These are phyloP conservation scores for Magnolia sinica DNA, from an alignment of 164 flowering plant species.

Conservation along the genomic window DNA sequence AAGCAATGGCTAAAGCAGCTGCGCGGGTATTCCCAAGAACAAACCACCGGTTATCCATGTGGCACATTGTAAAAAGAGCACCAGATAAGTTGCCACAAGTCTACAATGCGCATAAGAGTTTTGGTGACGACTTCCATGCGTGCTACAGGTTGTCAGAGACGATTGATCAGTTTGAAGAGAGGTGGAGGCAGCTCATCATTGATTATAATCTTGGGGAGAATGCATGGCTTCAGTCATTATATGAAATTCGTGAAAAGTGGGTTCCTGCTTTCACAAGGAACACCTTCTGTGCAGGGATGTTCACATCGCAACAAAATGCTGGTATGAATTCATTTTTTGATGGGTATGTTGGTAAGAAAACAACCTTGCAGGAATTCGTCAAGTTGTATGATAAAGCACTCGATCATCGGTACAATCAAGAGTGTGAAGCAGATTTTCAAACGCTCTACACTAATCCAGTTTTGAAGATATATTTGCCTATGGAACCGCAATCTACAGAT, in stretches of 20 bases:
- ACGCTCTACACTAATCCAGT: conserved; percentile 7
- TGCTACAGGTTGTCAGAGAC: conserved; percentile 3
- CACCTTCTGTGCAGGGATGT: conserved; percentile 8
- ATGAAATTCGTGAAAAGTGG: conserved; percentile 8
- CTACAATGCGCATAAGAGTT: not conserved
- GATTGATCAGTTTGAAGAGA: conserved; percentile 10
- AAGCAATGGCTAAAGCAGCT: conserved; percentile 10
- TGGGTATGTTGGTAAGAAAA: not conserved
- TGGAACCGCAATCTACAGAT: conserved; percentile 4
- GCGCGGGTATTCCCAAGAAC: conserved; percentile 10
- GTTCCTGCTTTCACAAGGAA: conserved; percentile 1
- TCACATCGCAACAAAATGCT: not conserved
- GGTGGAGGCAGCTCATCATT: conserved; percentile 8
- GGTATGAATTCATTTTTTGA: conserved; percentile 4
- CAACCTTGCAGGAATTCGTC: conserved; percentile 1
- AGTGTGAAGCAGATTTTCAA: conserved; percentile 8
- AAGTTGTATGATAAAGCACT: conserved; percentile 3
- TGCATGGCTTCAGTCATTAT: conserved; percentile 6
- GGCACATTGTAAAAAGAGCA: not conserved
- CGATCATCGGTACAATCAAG: conserved; percentile 5
- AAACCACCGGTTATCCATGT: conserved; percentile 7
- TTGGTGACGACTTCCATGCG: conserved; percentile 6
- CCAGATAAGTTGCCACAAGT: conserved; percentile 10
- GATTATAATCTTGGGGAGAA: conserved; percentile 6
- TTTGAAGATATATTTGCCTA: conserved; percentile 2